Conservation (phyloP, 2,329 filamentous ascomycete genomes). For the Penicillium sp. region DNA sequence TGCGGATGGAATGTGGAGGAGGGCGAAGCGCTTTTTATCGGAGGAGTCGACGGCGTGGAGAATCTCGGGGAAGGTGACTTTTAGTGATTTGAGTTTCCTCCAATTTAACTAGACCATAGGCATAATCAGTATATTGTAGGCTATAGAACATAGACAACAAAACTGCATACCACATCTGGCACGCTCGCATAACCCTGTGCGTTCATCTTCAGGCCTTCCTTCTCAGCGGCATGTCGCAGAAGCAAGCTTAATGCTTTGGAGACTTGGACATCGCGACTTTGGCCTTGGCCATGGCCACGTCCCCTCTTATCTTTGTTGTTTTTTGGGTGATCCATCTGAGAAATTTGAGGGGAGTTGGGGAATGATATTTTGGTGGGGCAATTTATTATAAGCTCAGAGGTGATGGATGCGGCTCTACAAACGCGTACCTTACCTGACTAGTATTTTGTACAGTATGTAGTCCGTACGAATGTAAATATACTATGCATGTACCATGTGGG, state of each 20-base stretch:
- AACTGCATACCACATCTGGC: constrained; percentile 53
- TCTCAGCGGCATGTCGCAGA: constrained; percentile 61
- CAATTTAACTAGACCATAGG: constrained; percentile 52
- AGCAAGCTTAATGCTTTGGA: constrained; percentile 48
- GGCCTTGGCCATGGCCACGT: constrained; percentile 16
- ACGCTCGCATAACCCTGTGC: constrained; percentile 62
- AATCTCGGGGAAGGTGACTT: constrained; percentile 75
- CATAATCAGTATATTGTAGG: not conserved
- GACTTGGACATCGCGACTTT: constrained; percentile 38
- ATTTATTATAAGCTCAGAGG: not conserved
- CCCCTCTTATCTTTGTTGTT: not conserved
- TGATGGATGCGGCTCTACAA: not conserved
- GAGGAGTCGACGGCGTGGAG: constrained; percentile 67
- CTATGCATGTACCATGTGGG: no score
- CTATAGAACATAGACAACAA: not conserved
- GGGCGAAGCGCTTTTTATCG: constrained; percentile 86
- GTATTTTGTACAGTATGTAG: no score
- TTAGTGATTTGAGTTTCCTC: constrained; percentile 63
- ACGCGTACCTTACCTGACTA: no score
- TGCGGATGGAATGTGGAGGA: constrained; percentile 58
- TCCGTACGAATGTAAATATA: no score
- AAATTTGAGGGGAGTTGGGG: not conserved
- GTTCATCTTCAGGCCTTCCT: constrained; percentile 60
- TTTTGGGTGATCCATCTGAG: not conserved
- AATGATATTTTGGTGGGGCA: constrained; percentile 4